Evolutionary conservation across 2,329 filamentous ascomycete genomes (phyloP).

Genomic region (Sporothrix schenckii): DNA sequence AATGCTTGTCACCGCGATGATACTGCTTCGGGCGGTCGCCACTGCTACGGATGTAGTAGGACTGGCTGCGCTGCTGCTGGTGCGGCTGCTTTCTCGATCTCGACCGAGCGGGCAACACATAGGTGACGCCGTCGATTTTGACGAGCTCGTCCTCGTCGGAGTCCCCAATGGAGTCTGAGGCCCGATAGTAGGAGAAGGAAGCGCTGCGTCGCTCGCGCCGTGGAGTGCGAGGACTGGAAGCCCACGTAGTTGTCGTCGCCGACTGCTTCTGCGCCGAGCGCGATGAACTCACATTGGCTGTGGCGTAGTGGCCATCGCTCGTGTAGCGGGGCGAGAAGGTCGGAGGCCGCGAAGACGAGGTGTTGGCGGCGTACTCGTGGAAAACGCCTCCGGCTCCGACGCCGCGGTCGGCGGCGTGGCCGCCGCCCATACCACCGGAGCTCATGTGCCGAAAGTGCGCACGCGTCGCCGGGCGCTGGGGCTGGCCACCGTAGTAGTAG

Average conservation of each 20-base stretch:
- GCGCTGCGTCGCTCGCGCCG: constrained; percentile 59
- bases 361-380: constrained; percentile 45
- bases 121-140: constrained; percentile 58
- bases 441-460: constrained; percentile 53
- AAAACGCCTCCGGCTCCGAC: constrained; percentile 43
- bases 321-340: constrained; percentile 64
- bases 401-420: constrained; percentile 40
- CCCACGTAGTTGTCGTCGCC: constrained; percentile 51
- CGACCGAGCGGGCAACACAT: constrained; percentile 57
- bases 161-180: constrained; percentile 62
- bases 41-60: constrained; percentile 15
- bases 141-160: constrained; percentile 66
- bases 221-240: constrained; percentile 47
- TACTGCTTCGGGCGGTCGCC: constrained; percentile 14
- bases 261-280: constrained; percentile 50
- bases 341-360: constrained; percentile 48
- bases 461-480: constrained; percentile 57
- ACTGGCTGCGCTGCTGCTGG: constrained; percentile 37
- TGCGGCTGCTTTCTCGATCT: constrained; percentile 48
- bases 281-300: constrained; percentile 66
- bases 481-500: constrained; percentile 49
- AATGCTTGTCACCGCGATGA: constrained; percentile 8
- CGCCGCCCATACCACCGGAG: constrained; percentile 41
- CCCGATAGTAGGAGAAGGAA: constrained; percentile 60
- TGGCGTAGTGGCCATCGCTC: constrained; percentile 65